Percentiles rank a stretch among this genome's conserved stretches.
phyloP scores from a whole-genome alignment of 139 green algal species.

The Micromonas commoda region DNA sequence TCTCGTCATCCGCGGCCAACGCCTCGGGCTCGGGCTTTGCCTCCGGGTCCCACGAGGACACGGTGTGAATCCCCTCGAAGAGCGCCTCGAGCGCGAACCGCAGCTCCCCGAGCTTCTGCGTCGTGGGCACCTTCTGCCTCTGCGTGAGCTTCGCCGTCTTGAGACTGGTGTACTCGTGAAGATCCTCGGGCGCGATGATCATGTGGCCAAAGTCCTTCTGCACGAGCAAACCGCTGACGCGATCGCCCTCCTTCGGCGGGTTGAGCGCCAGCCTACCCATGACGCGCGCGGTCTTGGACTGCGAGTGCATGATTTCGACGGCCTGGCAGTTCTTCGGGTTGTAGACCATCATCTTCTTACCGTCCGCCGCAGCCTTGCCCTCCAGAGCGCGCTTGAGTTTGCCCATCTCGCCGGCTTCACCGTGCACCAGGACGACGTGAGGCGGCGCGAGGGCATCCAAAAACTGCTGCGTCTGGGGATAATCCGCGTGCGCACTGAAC shows the following conservation, averaged over 20 bases:
- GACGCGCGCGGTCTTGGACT: conserved; percentile 39
- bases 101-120: conserved; percentile 35
- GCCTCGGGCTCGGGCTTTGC: not conserved
- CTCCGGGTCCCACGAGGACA: not conserved
- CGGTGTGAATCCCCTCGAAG: conserved; percentile 20
- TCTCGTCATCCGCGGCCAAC: not conserved
- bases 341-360: conserved; percentile 55
- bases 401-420: conserved; percentile 80
- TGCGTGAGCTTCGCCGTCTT: conserved; percentile 57
- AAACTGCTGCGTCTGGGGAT: conserved; percentile 89
- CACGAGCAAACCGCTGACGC: conserved; percentile 56
- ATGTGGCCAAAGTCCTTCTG: conserved; percentile 46
- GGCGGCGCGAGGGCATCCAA: conserved; percentile 69
- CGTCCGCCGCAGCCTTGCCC: conserved; percentile 44
- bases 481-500: conserved; percentile 97
- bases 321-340: conserved; percentile 55
- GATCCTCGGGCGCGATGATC: conserved; percentile 76
- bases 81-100: conserved; percentile 13
- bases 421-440: conserved; percentile 93
- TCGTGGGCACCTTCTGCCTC: conserved; percentile 58
- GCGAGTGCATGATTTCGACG: conserved; percentile 43
- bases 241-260: conserved; percentile 37
- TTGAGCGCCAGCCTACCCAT: conserved; percentile 43
- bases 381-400: conserved; percentile 68
- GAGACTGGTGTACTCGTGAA: conserved; percentile 80